Base-by-base conservation (phyloP, 768 basidiomycete species). In the Astraeus odoratus region DNA sequence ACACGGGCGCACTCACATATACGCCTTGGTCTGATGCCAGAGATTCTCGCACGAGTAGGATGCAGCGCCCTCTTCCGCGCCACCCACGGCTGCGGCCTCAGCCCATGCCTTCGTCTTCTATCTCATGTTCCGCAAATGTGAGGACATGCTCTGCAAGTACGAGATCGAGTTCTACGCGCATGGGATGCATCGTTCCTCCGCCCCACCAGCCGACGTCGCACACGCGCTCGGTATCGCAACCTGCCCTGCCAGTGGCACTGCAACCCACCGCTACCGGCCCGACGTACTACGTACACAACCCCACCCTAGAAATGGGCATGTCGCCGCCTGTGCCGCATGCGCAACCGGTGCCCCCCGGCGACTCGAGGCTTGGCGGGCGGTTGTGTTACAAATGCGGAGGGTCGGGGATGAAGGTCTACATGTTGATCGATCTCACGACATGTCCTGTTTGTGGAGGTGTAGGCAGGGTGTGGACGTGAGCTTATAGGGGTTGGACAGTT, bases 351-450 rank as follows among this genome's bases (percentile, higher is more conserved):
- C 49, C 48, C 0, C 75, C 87, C 0, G 87, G 87, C 2, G 87
- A 90, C 59, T 70, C 81, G 18, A 61, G 86, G 38, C 63, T 89
- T 8, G 87, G 86, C 3, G 87, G 88, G 0, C 52, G 63, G 35
- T 42, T 73, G 51, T 90, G 88, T 59, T 77, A 72, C 76, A 65
- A 71, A 19, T 90, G 87, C 56, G 64, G 68, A 26, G 88, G 88
- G 2, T 57, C 63, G 18, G 86, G 85, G 3, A 63, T 52, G 27
- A 57, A 74, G 26, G 67, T 68, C 20, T 65, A 80, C 42, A 61
- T 85, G 36, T 50, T 85, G 4, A 70, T 86, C 38, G 79, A 83
- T 46, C 57, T 66, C 50, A 57, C 65, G 39, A 65, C 59, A 29
- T 90, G 87, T 61, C 60, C 60, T 1, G 63, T 67, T 4, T 90